phyloP scores from a whole-genome alignment of 129 eudicot genomes.

The Sambucus nigra region DNA sequence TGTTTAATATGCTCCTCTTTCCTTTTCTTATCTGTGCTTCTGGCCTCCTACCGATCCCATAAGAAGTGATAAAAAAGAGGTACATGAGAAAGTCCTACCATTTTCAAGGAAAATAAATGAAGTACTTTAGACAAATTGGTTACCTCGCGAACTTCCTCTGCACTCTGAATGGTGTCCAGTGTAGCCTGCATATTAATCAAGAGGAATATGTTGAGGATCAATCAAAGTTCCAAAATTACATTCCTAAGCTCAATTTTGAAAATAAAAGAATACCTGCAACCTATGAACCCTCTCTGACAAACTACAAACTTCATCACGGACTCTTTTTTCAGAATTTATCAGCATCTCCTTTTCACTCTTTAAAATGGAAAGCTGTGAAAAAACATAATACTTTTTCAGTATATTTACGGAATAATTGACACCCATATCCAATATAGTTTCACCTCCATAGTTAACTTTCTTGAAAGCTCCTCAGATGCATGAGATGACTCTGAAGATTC shows the following conservation, averaged over 20 bases:
- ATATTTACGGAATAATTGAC: not conserved
- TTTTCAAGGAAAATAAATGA: not conserved
- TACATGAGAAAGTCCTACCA: not conserved
- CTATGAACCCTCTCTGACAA: slow-evolving; percentile 77
- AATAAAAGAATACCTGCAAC: slow-evolving; percentile 34
- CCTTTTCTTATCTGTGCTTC: slow-evolving; percentile 56
- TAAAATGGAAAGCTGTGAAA: slow-evolving; percentile 45
- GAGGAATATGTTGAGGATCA: not conserved
- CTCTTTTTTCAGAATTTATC: slow-evolving; percentile 73
- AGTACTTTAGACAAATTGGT: not conserved
- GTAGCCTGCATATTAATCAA: slow-evolving; percentile 31
- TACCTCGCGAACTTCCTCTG: slow-evolving; percentile 79
- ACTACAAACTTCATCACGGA: slow-evolving; percentile 72
- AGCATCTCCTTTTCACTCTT: slow-evolving; percentile 71
- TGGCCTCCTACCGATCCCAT: slow-evolving; percentile 43
- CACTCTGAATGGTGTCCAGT: slow-evolving; percentile 70
- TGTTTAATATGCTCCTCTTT: slow-evolving; percentile 60
- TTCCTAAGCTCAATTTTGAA: not conserved
- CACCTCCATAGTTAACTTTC: slow-evolving; percentile 82
- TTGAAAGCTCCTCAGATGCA: slow-evolving; percentile 64
- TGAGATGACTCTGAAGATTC: slow-evolving; percentile 61
- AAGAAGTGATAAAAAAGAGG: not conserved
- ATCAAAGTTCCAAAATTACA: not conserved
- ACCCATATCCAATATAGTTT: not conserved
- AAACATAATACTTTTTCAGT: not conserved